Evolutionary conservation across 768 basidiomycete species (phyloP).

Genomic region (Pisolithus sp.): DNA sequence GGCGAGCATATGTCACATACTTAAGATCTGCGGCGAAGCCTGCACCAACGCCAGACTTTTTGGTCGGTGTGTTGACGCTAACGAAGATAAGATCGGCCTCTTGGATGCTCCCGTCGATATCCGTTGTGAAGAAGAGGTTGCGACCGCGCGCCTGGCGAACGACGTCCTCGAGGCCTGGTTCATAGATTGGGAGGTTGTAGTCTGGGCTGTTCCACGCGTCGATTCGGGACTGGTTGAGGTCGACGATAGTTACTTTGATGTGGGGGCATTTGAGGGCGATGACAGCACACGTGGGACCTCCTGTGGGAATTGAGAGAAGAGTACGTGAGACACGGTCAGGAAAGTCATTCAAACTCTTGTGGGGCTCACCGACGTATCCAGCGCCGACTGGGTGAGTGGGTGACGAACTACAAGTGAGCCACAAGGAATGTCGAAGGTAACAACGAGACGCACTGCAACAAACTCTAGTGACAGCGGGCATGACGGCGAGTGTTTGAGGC

Average conservation of each 20-base stretch:
- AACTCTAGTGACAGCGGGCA: constrained; percentile 65
- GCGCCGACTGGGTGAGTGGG: constrained; percentile 70
- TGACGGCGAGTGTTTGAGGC: constrained; percentile 1
- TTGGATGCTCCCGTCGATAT: constrained; percentile 86
- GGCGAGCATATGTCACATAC: constrained; percentile 41
- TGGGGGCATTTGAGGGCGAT: constrained; percentile 91
- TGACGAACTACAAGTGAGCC: constrained; percentile 11
- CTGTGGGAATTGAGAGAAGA: constrained; percentile 33
- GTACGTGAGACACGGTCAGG: constrained; percentile 6
- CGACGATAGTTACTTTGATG: constrained; percentile 94
- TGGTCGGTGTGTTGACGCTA: constrained; percentile 97
- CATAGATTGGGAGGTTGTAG: constrained; percentile 90
- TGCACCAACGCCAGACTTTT: constrained; percentile 95
- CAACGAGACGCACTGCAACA: constrained; percentile 70
- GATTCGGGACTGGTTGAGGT: constrained; percentile 90
- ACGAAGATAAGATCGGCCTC: constrained; percentile 99
- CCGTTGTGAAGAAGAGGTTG: constrained; percentile 96
- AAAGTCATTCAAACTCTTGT: constrained; percentile 1
- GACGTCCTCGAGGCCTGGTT: constrained; percentile 91
- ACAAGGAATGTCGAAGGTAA: not conserved
- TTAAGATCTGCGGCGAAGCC: constrained; percentile 98
- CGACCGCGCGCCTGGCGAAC: constrained; percentile 82
- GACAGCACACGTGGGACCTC: constrained; percentile 93
- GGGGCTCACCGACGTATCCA: constrained; percentile 81
- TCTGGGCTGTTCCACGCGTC: constrained; percentile 94